Evolutionary conservation across 805 yeast species (phyloP), one percentile per base, ranked within the genome.

Genomic region (Kuraishia borneana): DNA sequence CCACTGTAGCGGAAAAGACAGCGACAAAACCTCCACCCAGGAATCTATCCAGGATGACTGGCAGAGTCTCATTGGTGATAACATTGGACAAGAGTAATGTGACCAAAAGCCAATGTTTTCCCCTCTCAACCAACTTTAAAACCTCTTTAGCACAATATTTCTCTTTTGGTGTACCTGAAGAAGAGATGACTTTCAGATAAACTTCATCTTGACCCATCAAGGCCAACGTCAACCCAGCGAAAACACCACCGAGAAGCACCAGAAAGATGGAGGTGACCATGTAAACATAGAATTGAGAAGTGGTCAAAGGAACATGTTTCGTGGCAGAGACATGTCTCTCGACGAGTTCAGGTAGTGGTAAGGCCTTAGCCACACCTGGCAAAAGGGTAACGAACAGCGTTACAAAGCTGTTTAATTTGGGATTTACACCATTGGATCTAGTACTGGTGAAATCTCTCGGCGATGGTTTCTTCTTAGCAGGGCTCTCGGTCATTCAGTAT

Each of bases 21-120:
- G 98, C 98, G 10, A 92, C 88, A 82, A 95, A 81, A 2, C 98
- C 98, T 29, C 97, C 97, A 32, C 97, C 97, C 10, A 92, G 69
- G 46, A 89, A 81, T 36, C 94, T 69, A 54, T 89, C 97, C 39
- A 92, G 67, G 17, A 89, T 94, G 45, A 89, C 89, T 1, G 98
- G 98, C 39, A 89, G 66, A 2, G 96, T 80, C 56, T 89, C 96
- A 54, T 88, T 88, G 30, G 96, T 88, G 51, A 88, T 83, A 32
- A 88, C 96, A 48, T 88, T 88, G 5, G 85, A 73, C 21, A 88
- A 55, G 38, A 89, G 65, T 40, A 89, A 59, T 2, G 98, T 89
- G 22, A 89, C 96, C 28, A 89, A 68, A 13, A 89, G 87, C 96
- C 97, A 88, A 58, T 89, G 98, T 54, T 89, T 89, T 38, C 97